Evolutionary conservation across 495 filamentous ascomycete species (phyloP), one percentile per base, ranked within the genome.

Genomic region (Neurospora discreta): DNA sequence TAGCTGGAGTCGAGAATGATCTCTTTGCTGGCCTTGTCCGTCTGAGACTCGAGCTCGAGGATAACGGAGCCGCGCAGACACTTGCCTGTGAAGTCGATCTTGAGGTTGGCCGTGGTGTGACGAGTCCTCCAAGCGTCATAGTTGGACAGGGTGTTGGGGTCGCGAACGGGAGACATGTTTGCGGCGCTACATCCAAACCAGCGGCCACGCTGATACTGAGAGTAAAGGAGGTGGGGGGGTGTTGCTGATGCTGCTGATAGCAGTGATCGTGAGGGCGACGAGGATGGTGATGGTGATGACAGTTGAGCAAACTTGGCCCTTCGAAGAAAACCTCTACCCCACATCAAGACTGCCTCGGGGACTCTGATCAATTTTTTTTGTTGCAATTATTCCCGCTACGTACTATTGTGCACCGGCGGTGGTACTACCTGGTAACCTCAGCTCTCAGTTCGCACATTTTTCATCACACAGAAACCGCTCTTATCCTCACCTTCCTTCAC

Each of bases 131-230:
- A 97, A 67, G 89, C 87, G 79, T 91, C 88, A 82, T 97, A 96
- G 82, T 99, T 99, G 77, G 92, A 91, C 20, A 95, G 84, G 36
- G 95, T 97, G 78, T 94, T 97, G 16, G 94, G 94, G 80, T 99
- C 95, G 76, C 91, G 87, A 71, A 81, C 76, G n/a, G 86, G 76
- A 40, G 85, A 82, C 82, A 88, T 90, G 68, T 77, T 83, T 69
- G 81, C 83, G 69, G 76, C 76, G 44, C 84, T 72, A 26, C 43
- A 39, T 69, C 75, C 68, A 46, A 82, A 75, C 71, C 74, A 77
- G 40, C 78, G 79, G 68, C 30, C 58, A 68, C 69, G 78, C 26
- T 76, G 74, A 39, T 40, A 58, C 18, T 71, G 36, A 16, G 52
- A 65, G 26, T 6, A 33, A 30, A 73, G 7, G 26, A 70, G 16